A percentile compares a stretch with the other conserved stretches of the same genome.
Evolutionary conservation across 495 filamentous ascomycete species (phyloP).

Genomic region (Sporormia fimetaria): DNA sequence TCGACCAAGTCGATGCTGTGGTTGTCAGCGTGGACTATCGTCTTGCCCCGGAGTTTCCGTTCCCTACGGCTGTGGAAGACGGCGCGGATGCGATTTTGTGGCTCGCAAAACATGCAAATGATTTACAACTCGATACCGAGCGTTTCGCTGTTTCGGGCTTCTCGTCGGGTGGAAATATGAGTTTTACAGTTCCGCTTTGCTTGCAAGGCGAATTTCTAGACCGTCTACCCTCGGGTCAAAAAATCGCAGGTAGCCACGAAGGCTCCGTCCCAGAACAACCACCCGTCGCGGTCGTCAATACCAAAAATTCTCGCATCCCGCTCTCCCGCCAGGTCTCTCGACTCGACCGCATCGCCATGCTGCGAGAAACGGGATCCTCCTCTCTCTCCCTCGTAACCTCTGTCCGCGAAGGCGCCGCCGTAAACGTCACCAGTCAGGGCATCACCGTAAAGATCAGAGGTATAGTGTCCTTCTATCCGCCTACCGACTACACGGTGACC

Average conservation of each 20-base stretch:
- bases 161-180: conserved; percentile 77
- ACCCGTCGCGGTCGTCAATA: background rate
- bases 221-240: conserved; percentile 16
- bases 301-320: conserved; percentile 11
- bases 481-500: conserved; percentile 67
- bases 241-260: conserved; percentile 4
- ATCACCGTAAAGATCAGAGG: conserved; percentile 40
- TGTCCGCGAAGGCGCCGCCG: conserved; percentile 13
- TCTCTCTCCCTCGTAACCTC: conserved; percentile 18
- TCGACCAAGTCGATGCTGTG: conserved; percentile 32
- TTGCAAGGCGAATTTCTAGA: conserved; percentile 38
- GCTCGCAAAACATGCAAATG: conserved; percentile 33
- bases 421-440: conserved; percentile 9
- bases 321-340: conserved; percentile 16
- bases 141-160: conserved; percentile 72
- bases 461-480: conserved; percentile 72
- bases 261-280: conserved; percentile 3
- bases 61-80: conserved; percentile 38
- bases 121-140: conserved; percentile 43
- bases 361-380: conserved; percentile 20
- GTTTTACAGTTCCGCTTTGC: conserved; percentile 66
- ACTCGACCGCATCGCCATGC: conserved; percentile 16
- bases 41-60: conserved; percentile 34
- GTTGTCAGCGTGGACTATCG: conserved; percentile 36
- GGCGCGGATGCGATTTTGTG: conserved; percentile 36